Conservation (phyloP, 2,329 filamentous ascomycete species). For the Fusarium begoniae region DNA sequence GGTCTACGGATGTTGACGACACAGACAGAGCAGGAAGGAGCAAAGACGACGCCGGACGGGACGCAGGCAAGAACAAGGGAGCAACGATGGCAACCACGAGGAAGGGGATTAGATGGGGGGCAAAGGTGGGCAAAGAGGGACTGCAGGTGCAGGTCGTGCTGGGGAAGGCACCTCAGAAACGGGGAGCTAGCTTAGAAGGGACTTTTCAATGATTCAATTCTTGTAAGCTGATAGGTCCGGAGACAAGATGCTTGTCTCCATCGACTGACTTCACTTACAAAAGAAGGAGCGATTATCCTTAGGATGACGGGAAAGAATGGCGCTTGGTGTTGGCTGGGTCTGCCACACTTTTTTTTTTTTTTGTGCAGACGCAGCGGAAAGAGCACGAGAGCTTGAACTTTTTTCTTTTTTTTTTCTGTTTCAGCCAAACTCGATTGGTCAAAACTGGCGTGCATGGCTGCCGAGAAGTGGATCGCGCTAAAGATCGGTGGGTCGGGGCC, state of each 20-base stretch:
- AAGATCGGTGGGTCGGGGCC: constrained; percentile 42
- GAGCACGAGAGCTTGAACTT: constrained; percentile 51
- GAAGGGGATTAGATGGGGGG: constrained; percentile 34
- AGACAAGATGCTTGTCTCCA: constrained; percentile 19
- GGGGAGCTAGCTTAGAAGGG: constrained; percentile 34
- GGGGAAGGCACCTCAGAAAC: constrained; percentile 28
- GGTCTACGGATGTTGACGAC: constrained; percentile 43
- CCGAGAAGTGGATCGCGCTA: constrained; percentile 47
- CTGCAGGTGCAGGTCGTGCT: constrained; percentile 24
- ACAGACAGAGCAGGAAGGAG: constrained; percentile 23
- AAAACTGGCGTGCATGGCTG: constrained; percentile 47
- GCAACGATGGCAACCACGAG: constrained; percentile 30
- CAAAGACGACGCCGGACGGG: background rate
- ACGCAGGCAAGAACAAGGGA: constrained; percentile 31
- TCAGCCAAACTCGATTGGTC: constrained; percentile 47
- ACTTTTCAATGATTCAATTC: constrained; percentile 38
- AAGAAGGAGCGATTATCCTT: constrained; percentile 22
- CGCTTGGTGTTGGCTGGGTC: constrained; percentile 7
- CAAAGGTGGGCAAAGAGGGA: constrained; percentile 33
- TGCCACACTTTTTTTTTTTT: constrained; percentile 18
- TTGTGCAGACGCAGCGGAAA: background rate
- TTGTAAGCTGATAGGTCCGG: constrained; percentile 39
- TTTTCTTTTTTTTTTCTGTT: constrained; percentile 43
- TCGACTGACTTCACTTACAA: constrained; percentile 19
- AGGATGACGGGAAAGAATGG: constrained; percentile 15